Percentiles rank a stretch among this genome's conserved stretches.
phyloP scores from a whole-genome alignment of 768 basidiomycete genomes.

The Amanita molliuscula region DNA sequence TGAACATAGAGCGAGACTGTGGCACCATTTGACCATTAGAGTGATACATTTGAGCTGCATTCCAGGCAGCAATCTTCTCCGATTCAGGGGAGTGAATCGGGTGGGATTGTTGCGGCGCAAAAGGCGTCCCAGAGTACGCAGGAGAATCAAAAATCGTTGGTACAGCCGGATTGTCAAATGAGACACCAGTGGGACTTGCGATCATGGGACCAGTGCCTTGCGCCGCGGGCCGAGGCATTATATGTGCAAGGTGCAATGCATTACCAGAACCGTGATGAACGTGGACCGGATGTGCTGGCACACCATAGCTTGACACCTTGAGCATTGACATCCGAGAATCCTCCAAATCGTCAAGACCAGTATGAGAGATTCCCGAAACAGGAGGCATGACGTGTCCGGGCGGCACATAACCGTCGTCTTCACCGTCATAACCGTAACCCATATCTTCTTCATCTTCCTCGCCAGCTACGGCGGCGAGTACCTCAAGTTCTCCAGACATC shows the following conservation, averaged over 20 bases:
- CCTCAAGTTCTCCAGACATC: constrained; percentile 60
- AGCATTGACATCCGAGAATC: constrained; percentile 23
- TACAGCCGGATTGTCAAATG: constrained; percentile 3
- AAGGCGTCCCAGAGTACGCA: constrained; percentile 7
- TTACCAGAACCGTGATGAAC: constrained; percentile 4
- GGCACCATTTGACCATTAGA: constrained; percentile 10
- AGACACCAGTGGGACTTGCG: constrained; percentile 8
- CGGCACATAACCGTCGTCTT: constrained; percentile 27
- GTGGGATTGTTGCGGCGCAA: neutral
- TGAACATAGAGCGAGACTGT: constrained; percentile 14
- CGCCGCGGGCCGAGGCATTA: constrained; percentile 9
- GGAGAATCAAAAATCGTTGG: constrained; percentile 9
- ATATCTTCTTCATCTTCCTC: constrained; percentile 44
- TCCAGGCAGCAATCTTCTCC: constrained; percentile 15
- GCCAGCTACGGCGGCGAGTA: constrained; percentile 37
- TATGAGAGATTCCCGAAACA: constrained; percentile 7
- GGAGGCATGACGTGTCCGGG: constrained; percentile 1
- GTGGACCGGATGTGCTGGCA: neutral
- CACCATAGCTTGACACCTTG: constrained; percentile 24
- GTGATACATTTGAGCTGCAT: constrained; percentile 11
- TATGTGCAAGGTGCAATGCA: constrained; percentile 9
- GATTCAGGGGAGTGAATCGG: constrained; percentile 5
- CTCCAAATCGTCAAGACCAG: constrained; percentile 20
- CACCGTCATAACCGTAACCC: constrained; percentile 18
- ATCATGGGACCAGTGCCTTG: constrained; percentile 9